Conservation (phyloP, 1,284 basidiomycete species). For the Hymenochaete sp. region DNA sequence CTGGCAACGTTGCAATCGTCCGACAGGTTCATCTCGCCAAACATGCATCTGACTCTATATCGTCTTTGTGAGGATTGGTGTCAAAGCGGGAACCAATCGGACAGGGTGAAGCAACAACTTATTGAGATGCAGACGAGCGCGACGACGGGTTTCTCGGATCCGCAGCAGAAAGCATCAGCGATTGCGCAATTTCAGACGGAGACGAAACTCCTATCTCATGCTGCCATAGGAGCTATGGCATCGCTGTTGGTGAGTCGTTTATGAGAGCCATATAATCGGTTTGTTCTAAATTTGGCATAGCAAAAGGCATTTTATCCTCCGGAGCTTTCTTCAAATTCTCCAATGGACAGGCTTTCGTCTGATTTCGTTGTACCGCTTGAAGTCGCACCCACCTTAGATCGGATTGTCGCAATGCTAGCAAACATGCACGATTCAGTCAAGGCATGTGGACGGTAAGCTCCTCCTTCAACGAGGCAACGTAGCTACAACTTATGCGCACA, state of each 20-base stretch:
- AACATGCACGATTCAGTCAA: conserved; percentile 45
- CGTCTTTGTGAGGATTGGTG: conserved; percentile 93
- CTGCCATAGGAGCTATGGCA: conserved; percentile 77
- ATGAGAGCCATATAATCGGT: background rate
- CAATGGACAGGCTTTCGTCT: conserved; percentile 42
- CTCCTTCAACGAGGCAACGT: background rate
- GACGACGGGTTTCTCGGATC: conserved; percentile 41
- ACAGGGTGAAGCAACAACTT: conserved; percentile 65
- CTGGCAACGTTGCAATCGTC: conserved; percentile 64
- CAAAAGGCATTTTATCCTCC: conserved; percentile 67
- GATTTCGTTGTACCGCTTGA: conserved; percentile 50
- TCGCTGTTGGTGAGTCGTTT: conserved; percentile 64
- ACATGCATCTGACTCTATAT: conserved; percentile 76
- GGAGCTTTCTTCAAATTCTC: conserved; percentile 50
- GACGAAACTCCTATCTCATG: conserved; percentile 64
- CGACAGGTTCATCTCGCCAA: conserved; percentile 69
- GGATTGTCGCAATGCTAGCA: conserved; percentile 58
- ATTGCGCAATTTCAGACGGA: conserved; percentile 69
- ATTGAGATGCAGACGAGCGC: conserved; percentile 69
- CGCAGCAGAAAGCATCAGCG: conserved; percentile 41
- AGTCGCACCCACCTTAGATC: conserved; percentile 46
- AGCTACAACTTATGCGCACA: conserved; percentile 17
- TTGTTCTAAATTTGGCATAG: conserved; percentile 29
- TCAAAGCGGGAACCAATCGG: conserved; percentile 71
- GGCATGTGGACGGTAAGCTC: conserved; percentile 52